Evolutionary conservation across 208 protist species (phyloP), one percentile per base, ranked within the genome.

Genomic region (Herpetomonas samuelpessoai): DNA sequence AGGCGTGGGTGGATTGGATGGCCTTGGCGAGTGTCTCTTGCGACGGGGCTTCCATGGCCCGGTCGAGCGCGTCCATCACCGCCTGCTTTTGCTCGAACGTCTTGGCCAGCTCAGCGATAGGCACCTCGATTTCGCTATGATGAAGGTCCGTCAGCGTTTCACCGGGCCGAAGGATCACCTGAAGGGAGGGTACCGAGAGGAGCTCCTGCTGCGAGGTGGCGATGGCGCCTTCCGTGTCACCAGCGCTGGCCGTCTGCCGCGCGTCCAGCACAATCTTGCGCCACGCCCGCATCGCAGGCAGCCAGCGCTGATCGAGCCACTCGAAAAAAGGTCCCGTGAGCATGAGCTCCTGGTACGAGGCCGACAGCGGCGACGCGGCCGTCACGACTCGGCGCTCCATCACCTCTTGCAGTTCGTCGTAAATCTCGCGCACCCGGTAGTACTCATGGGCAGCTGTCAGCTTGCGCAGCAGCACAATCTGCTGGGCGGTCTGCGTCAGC

Each of bases 261-360:
- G 74, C 71, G 1, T 54, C 49, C 9, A 59, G 44, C 6, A 85
- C 70, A 9, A 92, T 63, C 25, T 56, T 29, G 22, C 63, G 62
- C 86, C 86, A 92, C 66, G 60, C 38, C 51, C 62, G 61, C 79
- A 90, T 88, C 10, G 81, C 74, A 7, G 83, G 83, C 21, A 93
- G 62, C 86, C 86, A 93, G 6, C 70, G 74, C 14, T 74, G 61
- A 51, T 81, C 78, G 19, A 91, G 52, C 81, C 80, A 93, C 14
- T 29, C 30, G 28, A 93, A 79, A 61, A 87, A 88, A 1, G 81
- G 68, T 16, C 78, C 76, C 1, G 46, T 31, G 10, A 55, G 38
- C 66, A 85, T 31, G 44, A 63, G 35, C 18, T 29, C 28, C 45
- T 57, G 47, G 45, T 66, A 53, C 29, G 19, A 1, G 7, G 58